phyloP scores from a whole-genome alignment of 805 yeast genomes.

The Lachancea kluyveri region DNA sequence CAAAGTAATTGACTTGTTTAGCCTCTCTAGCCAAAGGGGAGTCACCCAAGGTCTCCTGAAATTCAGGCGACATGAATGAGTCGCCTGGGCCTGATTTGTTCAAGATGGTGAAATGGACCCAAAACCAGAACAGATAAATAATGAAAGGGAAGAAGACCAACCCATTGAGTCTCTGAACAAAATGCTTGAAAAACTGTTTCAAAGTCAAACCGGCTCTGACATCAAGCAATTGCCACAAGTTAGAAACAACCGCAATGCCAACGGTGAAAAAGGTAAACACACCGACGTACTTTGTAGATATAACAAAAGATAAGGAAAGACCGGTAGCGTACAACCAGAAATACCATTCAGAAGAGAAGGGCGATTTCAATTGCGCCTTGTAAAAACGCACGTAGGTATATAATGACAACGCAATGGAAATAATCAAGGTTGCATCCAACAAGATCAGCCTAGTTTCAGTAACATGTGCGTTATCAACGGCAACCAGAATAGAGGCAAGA shows the following conservation, averaged over 20 bases:
- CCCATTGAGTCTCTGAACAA: constrained; percentile 62
- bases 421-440: constrained; percentile 82
- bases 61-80: constrained; percentile 86
- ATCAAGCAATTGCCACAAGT: constrained; percentile 85
- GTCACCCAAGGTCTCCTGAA: constrained; percentile 88
- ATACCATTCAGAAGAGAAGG: constrained; percentile 79
- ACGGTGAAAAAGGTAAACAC: constrained; percentile 82
- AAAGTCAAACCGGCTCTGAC: constrained; percentile 57
- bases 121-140: constrained; percentile 85
- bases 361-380: constrained; percentile 51
- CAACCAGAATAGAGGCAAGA: constrained; percentile 68
- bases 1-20: constrained; percentile 67
- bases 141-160: constrained; percentile 75
- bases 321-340: constrained; percentile 84
- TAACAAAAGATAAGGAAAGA: constrained; percentile 78
- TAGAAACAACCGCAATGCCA: constrained; percentile 80
- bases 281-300: constrained; percentile 95
- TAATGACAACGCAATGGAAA: constrained; percentile 77
- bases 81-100: constrained; percentile 94
- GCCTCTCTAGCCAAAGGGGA: constrained; percentile 69
- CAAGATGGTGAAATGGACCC: constrained; percentile 78
- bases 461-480: constrained; percentile 86
- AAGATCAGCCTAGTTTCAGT: constrained; percentile 86
- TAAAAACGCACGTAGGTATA: constrained; percentile 76
- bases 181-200: constrained; percentile 56